phyloP scores from a whole-genome alignment of 495 filamentous ascomycete species.

The Saxophila tyrrhenica region DNA sequence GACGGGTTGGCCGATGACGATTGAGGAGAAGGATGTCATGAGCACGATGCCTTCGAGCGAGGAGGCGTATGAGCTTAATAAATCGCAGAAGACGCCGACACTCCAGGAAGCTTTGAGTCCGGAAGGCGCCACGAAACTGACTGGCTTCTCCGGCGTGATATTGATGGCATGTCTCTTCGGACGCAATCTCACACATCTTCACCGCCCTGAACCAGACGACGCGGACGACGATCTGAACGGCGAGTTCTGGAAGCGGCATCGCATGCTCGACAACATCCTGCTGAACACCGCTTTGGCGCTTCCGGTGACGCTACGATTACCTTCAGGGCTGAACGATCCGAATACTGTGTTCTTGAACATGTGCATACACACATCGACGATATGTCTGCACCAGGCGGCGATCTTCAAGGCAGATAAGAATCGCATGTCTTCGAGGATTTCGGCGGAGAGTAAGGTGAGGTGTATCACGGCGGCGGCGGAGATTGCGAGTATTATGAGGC shows the following conservation, averaged over 20 bases:
- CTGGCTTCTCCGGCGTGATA: constrained; percentile 69
- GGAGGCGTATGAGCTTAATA: constrained; percentile 75
- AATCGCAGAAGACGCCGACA: constrained; percentile 54
- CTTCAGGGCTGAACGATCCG: constrained; percentile 59
- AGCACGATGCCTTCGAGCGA: constrained; percentile 78
- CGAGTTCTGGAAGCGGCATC: constrained; percentile 91
- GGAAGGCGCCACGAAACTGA: constrained; percentile 56
- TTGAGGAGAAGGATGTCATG: constrained; percentile 86
- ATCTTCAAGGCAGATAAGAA: constrained; percentile 96
- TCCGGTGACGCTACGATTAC: constrained; percentile 72
- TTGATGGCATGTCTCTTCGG: constrained; percentile 84
- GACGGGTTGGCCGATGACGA: constrained; percentile 90
- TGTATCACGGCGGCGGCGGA: constrained; percentile 91
- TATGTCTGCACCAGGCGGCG: constrained; percentile 94
- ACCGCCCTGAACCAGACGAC: constrained; percentile 75
- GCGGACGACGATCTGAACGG: constrained; percentile 82
- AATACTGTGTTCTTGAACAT: constrained; percentile 95
- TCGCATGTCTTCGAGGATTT: constrained; percentile 60
- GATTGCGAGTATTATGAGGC: constrained; percentile 92
- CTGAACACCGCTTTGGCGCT: constrained; percentile 75
- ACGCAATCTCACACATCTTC: constrained; percentile 85
- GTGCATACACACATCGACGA: constrained; percentile 91
- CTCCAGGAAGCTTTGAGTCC: constrained; percentile 64
- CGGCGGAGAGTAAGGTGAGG: constrained; percentile 78
- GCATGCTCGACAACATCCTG: constrained; percentile 79